Conservation (phyloP, 2,329 filamentous ascomycete genomes). For the Nemania sp. region DNA sequence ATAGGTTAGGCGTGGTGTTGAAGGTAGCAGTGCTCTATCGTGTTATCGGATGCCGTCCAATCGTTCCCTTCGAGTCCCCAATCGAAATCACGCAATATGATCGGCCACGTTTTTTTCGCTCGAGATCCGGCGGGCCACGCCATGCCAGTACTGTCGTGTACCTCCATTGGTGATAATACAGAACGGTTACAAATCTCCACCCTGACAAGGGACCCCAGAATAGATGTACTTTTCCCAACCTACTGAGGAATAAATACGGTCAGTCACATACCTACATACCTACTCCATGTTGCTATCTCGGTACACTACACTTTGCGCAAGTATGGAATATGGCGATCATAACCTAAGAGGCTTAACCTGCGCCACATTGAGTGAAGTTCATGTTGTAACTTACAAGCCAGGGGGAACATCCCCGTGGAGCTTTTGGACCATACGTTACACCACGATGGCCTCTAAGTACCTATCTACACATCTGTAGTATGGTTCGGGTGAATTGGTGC, state of each 20-base stretch:
- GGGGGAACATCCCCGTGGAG: slow-evolving; percentile 17
- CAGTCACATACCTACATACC: not conserved
- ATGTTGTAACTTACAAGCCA: slow-evolving; percentile 13
- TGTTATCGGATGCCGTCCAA: slow-evolving; percentile 14
- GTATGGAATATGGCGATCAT: not conserved
- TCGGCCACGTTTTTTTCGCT: slow-evolving; percentile 31
- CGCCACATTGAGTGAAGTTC: not conserved
- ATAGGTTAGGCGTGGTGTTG: not conserved
- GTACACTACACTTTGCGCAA: too few relatives aligned
- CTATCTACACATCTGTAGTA: not conserved
- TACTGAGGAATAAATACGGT: not conserved
- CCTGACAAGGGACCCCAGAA: not conserved
- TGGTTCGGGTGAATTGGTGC: slow-evolving; percentile 29
- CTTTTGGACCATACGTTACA: slow-evolving; percentile 14
- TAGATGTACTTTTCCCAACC: not conserved
- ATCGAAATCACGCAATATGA: slow-evolving; percentile 32
- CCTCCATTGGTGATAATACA: not conserved
- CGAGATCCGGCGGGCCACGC: slow-evolving; percentile 20
- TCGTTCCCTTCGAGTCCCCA: slow-evolving; percentile 4
- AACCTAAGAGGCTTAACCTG: not conserved
- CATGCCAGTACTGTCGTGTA: slow-evolving; percentile 1
- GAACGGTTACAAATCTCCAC: slow-evolving; percentile 2
- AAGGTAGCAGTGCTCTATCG: slow-evolving; percentile 8
- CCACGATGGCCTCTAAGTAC: too few relatives aligned
- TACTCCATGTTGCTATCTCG: not conserved